Conservation (phyloP, 352 stramenopile species). For the Globisporangium heterothallicum region DNA sequence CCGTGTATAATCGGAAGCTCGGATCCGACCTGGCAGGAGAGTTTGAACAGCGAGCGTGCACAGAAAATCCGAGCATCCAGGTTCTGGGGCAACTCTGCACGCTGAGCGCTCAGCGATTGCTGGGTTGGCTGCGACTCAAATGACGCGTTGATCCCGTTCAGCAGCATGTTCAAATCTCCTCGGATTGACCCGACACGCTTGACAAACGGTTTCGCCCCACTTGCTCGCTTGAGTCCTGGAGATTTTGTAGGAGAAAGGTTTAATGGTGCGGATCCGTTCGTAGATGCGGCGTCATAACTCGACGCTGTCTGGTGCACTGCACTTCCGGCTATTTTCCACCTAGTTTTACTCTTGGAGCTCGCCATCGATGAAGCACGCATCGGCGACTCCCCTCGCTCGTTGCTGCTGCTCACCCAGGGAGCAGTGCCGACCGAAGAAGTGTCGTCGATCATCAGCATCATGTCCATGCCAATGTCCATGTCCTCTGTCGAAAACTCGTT, state of each 20-base stretch:
- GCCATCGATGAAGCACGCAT: not conserved
- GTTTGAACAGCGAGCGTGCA: slow-evolving; percentile 71
- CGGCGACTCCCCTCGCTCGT: not conserved
- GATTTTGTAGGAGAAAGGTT: not conserved
- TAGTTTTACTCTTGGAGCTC: slow-evolving; percentile 8
- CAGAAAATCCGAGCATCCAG: slow-evolving; percentile 56
- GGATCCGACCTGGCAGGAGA: slow-evolving; percentile 52
- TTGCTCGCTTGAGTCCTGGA: not conserved
- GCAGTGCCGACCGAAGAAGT: slow-evolving; percentile 1
- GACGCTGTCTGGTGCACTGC: not conserved
- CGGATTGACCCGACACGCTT: slow-evolving; percentile 34
- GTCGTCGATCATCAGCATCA: slow-evolving; percentile 30
- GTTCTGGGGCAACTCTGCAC: slow-evolving; percentile 26
- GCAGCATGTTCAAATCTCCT: slow-evolving; percentile 23
- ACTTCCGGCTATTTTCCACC: slow-evolving; percentile 7
- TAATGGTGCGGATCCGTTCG: not conserved
- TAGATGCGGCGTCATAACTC: not conserved
- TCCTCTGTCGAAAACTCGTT: slow-evolving; percentile 35
- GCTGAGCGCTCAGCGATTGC: not conserved
- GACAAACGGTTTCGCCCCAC: slow-evolving; percentile 9
- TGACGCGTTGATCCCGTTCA: slow-evolving; percentile 8
- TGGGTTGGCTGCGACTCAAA: slow-evolving; percentile 16
- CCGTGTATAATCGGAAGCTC: slow-evolving; percentile 60
- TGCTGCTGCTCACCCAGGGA: slow-evolving; percentile 9
- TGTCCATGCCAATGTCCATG: slow-evolving; percentile 30